These are phyloP conservation scores for Tolypocladium cylindrosporum DNA, from an alignment of 2,329 filamentous ascomycete genomes.

Conservation along the genomic window DNA sequence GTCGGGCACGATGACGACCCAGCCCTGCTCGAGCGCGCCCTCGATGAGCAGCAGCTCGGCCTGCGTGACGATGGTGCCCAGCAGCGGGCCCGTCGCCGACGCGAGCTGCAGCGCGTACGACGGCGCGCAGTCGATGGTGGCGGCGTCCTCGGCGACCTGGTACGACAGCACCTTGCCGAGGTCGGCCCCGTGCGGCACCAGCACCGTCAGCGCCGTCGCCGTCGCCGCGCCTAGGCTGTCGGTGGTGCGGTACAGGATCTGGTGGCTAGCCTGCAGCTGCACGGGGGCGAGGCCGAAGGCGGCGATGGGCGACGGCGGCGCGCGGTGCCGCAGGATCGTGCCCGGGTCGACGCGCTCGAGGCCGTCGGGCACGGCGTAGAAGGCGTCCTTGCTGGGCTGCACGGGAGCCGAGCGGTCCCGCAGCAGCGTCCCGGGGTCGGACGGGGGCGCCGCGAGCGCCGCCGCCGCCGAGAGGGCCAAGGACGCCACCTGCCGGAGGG, in stretches of 20 bases:
- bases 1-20: conserved; percentile 38
- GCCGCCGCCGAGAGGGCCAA: not conserved
- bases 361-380: conserved; percentile 11
- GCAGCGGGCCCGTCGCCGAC: conserved; percentile 7
- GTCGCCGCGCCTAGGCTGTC: conserved; percentile 23
- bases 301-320: conserved; percentile 10
- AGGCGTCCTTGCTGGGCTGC: conserved; percentile 12
- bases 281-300: conserved; percentile 8
- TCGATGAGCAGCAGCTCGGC: conserved; percentile 12
- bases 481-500: not conserved
- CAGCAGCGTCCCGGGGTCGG: not conserved
- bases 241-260: conserved; percentile 30
- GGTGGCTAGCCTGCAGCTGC: conserved; percentile 11
- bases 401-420: not conserved
- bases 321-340: conserved; percentile 11
- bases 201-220: conserved; percentile 26
- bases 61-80: conserved; percentile 21
- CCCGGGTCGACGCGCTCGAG: conserved; percentile 8
- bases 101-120: conserved; percentile 14
- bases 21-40: conserved; percentile 27
- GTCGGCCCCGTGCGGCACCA: conserved; percentile 22
- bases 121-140: conserved; percentile 23
- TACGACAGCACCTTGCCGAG: conserved; percentile 26
- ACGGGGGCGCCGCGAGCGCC: not conserved
- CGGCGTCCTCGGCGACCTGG: conserved; percentile 29